Conservation (phyloP, 371 early-diverging fungal genomes). For the Choanephora cucurbitarum region DNA sequence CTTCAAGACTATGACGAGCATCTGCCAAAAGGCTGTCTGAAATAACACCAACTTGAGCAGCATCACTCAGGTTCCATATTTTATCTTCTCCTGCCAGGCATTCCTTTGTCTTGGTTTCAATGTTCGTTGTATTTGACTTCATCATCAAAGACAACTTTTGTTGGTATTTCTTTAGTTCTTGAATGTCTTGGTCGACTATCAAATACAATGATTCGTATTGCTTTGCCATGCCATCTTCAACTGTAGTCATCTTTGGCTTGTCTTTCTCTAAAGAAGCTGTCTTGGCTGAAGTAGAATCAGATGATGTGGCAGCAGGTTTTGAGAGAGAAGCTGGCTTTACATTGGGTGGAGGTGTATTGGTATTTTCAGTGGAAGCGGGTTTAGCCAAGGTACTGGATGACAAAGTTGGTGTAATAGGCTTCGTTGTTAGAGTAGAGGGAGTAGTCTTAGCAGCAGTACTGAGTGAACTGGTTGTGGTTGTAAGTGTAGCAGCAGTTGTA, state of each 20-base stretch:
- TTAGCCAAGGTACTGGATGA: no score
- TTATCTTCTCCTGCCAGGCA: not conserved
- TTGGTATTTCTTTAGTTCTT: slow-evolving; percentile 8
- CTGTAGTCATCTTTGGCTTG: not conserved
- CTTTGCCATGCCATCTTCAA: not conserved
- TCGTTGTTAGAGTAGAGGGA: slow-evolving; percentile 6
- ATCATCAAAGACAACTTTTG: slow-evolving; percentile 4
- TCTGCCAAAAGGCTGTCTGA: slow-evolving; percentile 7
- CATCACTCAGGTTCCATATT: slow-evolving; percentile 22
- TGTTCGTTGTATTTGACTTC: not conserved
- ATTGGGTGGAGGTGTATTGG: no score
- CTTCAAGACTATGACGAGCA: slow-evolving; percentile 4
- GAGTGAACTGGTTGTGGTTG: slow-evolving; percentile 3
- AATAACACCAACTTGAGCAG: slow-evolving; percentile 7
- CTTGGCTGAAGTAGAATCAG: no score
- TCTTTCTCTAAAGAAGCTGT: not conserved
- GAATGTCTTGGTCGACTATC: not conserved
- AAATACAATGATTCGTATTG: not conserved
- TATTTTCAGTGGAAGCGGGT: no score
- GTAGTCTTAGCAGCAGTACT: not conserved
- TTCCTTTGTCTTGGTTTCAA: slow-evolving; percentile 6
- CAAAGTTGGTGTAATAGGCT: slow-evolving; percentile 2
- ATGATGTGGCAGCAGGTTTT: no score
- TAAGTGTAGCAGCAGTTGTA: not conserved
- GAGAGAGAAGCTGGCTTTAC: no score